Conservation (phyloP, 345 rosid species). For the Odontarrhena argentea region DNA sequence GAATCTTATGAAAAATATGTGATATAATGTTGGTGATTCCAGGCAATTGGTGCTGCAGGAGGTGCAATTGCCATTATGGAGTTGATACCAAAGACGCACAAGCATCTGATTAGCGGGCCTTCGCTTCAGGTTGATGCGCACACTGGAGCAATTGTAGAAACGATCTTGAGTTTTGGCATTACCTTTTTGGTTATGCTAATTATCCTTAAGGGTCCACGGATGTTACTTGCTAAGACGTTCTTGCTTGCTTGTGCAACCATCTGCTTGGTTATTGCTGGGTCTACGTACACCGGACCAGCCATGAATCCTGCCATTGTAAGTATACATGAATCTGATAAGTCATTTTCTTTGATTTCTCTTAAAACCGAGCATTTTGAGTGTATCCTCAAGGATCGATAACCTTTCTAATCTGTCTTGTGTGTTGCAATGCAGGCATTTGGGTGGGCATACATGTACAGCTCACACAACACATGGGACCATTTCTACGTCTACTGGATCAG, state of each 20-base stretch:
- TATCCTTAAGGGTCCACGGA: slow-evolving; percentile 72
- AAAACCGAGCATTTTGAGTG: neutral
- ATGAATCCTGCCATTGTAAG: slow-evolving; percentile 99
- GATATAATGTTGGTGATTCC: slow-evolving; percentile 30
- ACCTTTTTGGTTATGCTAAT: slow-evolving; percentile 73
- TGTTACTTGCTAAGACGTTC: slow-evolving; percentile 55
- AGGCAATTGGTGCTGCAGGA: slow-evolving; percentile 93
- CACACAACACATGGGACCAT: slow-evolving; percentile 96
- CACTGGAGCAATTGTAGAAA: slow-evolving; percentile 94
- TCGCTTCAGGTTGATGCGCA: slow-evolving; percentile 78
- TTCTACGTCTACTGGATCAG: slow-evolving; percentile 93
- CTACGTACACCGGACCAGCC: slow-evolving; percentile 88
- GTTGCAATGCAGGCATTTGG: slow-evolving; percentile 77
- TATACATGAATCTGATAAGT: neutral
- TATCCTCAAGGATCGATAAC: neutral
- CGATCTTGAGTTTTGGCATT: slow-evolving; percentile 74
- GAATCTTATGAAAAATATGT: neutral
- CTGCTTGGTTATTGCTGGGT: slow-evolving; percentile 61
- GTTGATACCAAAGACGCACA: slow-evolving; percentile 69
- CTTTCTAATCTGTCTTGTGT: slow-evolving; percentile 6
- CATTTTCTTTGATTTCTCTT: neutral
- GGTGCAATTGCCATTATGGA: slow-evolving; percentile 85
- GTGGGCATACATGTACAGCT: slow-evolving; percentile 79
- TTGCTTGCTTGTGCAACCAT: slow-evolving; percentile 70
- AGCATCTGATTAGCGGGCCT: slow-evolving; percentile 86